phyloP scores from a whole-genome alignment of 2,329 filamentous ascomycete species.

The Alternaria sp. region DNA sequence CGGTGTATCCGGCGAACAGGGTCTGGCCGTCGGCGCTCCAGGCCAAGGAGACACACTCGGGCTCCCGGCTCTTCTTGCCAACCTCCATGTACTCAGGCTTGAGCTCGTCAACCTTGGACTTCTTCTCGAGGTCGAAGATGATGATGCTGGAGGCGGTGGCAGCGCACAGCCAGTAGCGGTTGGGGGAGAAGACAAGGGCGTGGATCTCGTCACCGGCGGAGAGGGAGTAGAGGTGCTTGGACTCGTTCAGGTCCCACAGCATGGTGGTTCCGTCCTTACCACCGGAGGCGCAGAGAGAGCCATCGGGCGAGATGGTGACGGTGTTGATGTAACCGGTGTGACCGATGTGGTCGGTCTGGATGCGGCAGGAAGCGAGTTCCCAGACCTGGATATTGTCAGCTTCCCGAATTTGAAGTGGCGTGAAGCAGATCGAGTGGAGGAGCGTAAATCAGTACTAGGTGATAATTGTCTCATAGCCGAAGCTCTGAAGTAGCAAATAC shows the following conservation, averaged over 20 bases:
- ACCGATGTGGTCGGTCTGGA: conserved; percentile 99
- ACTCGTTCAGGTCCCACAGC: conserved; percentile 99
- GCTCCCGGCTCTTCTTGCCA: conserved; percentile 99
- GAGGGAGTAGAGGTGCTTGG: conserved; percentile 99
- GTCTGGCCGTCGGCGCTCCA: conserved; percentile 99
- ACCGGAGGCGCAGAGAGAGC: conserved; percentile 97
- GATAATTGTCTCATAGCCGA: conserved; percentile 97
- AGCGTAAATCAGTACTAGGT: conserved; percentile 77
- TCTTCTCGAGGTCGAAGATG: conserved; percentile 99
- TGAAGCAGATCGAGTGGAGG: conserved; percentile 1
- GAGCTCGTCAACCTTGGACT: conserved; percentile 99
- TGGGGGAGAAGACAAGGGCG: conserved; percentile 99
- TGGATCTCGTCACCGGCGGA: conserved; percentile 99
- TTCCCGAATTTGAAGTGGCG: conserved; percentile 4
- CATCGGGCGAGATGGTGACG: conserved; percentile 99
- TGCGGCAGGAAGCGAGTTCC: conserved; percentile 98
- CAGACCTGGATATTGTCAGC: conserved; percentile 75
- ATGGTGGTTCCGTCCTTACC: conserved; percentile 99
- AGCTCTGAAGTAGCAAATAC: conserved; percentile 99
- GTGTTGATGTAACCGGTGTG: conserved; percentile 99
- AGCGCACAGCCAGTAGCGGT: conserved; percentile 99
- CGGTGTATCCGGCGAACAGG: conserved; percentile 99
- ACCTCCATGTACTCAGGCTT: conserved; percentile 96
- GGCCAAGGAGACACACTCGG: conserved; percentile 95
- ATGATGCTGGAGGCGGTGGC: conserved; percentile 97